These are phyloP conservation scores for Fusarium veterinarium DNA, from an alignment of 2,329 filamentous ascomycete species.

Conservation along the genomic window DNA sequence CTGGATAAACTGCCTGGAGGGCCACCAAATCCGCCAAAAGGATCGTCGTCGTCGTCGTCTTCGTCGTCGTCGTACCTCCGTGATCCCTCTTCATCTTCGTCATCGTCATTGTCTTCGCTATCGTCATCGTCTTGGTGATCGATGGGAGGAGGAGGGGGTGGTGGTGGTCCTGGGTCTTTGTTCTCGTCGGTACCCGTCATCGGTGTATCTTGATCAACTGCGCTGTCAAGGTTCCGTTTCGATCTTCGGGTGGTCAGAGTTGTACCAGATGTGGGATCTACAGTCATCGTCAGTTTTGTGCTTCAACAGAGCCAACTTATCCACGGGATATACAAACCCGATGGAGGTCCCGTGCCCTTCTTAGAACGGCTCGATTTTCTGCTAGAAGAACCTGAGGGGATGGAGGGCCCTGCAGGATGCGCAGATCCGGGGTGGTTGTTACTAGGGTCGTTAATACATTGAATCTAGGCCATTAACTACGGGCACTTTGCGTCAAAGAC, in stretches of 20 bases:
- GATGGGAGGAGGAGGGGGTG: slow-evolving; percentile 56
- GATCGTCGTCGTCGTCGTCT: slow-evolving; percentile 63
- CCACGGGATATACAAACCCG: slow-evolving; percentile 50
- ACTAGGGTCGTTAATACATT: slow-evolving; percentile 25
- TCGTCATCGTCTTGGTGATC: slow-evolving; percentile 53
- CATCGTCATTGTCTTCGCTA: slow-evolving; percentile 49
- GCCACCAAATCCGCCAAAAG: slow-evolving; percentile 75
- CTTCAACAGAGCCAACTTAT: background rate
- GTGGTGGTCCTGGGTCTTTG: slow-evolving; percentile 54
- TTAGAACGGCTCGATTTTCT: slow-evolving; percentile 80
- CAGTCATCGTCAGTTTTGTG: slow-evolving; percentile 23
- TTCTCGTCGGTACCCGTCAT: slow-evolving; percentile 78
- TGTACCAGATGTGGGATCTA: slow-evolving; percentile 50
- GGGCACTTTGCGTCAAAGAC: slow-evolving; percentile 20
- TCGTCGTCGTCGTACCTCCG: slow-evolving; percentile 63
- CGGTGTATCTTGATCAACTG: slow-evolving; percentile 70
- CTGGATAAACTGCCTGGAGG: slow-evolving; percentile 73
- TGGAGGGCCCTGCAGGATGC: slow-evolving; percentile 68
- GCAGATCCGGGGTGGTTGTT: slow-evolving; percentile 62
- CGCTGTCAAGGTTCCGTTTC: slow-evolving; percentile 65
- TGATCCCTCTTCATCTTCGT: slow-evolving; percentile 50
- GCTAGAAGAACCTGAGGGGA: slow-evolving; percentile 72
- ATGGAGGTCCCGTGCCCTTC: slow-evolving; percentile 64
- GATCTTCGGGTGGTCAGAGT: slow-evolving; percentile 58
- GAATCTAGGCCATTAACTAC: background rate